phyloP scores from a whole-genome alignment of 306 rosid species.

The Rosa rugosa region DNA sequence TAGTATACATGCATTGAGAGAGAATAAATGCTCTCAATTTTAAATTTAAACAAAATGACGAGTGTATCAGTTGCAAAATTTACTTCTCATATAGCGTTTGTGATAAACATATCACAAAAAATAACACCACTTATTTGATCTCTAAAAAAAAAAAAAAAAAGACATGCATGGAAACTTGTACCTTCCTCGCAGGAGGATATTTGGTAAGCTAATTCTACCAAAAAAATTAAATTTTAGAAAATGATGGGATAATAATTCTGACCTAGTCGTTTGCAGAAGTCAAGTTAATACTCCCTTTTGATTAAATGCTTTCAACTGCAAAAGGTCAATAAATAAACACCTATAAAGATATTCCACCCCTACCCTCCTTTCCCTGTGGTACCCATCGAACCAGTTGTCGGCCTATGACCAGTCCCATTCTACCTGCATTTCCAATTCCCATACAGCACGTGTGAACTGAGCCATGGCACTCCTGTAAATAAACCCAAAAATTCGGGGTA shows the following conservation, averaged over 20 bases:
- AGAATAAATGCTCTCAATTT: no score
- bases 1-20: no score
- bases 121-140: no score
- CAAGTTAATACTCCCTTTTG: not conserved
- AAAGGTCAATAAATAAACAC: not conserved
- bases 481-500: not conserved
- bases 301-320: not conserved
- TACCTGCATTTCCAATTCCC: not conserved
- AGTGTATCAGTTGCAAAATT: no score
- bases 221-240: not conserved
- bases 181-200: not conserved
- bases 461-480: not conserved
- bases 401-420: conserved; percentile 31
- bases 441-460: conserved; percentile 19
- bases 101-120: no score
- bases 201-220: not conserved
- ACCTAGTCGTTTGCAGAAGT: not conserved
- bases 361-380: not conserved
- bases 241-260: not conserved
- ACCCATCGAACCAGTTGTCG: not conserved
- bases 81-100: no score
- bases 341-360: not conserved
- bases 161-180: not conserved
- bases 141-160: no score
- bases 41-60: no score